Conservation (phyloP, 2,329 filamentous ascomycete genomes). For the Monilinia fructicola region DNA sequence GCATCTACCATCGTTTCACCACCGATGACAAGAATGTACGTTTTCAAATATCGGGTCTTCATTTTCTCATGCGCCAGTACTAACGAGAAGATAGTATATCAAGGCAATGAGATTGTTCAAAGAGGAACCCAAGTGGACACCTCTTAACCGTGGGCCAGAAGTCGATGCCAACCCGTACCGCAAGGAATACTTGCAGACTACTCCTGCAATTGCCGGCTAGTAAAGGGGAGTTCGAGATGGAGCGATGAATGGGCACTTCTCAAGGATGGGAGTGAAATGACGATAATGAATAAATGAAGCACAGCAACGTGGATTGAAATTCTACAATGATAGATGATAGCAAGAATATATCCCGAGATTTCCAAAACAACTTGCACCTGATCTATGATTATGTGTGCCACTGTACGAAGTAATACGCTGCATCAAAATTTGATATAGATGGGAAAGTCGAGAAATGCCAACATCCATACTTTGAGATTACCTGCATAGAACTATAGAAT, state of each 20-base stretch:
- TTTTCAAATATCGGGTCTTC: constrained; percentile 32
- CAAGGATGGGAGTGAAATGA: not conserved
- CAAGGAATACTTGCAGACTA: constrained; percentile 65
- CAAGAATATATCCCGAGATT: not conserved
- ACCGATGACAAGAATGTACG: constrained; percentile 87
- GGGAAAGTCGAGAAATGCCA: not conserved
- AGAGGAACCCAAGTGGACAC: constrained; percentile 98
- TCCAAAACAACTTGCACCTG: not conserved
- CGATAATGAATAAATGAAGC: constrained; percentile 7
- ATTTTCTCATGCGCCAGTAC: not conserved
- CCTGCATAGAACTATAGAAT: not conserved
- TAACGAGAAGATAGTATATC: constrained; percentile 64
- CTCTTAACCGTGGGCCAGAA: constrained; percentile 75
- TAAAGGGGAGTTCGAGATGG: not conserved
- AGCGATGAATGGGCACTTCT: not conserved
- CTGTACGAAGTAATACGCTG: not conserved
- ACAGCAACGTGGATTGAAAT: not conserved
- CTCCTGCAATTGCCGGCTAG: constrained; percentile 26
- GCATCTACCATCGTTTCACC: constrained; percentile 97
- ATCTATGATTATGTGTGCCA: not conserved
- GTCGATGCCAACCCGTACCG: constrained; percentile 78
- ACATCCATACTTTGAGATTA: not conserved
- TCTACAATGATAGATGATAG: not conserved
- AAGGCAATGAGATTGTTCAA: constrained; percentile 97
- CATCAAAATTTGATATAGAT: not conserved